Conservation (phyloP, 805 yeast species). For the Candida piceae region DNA sequence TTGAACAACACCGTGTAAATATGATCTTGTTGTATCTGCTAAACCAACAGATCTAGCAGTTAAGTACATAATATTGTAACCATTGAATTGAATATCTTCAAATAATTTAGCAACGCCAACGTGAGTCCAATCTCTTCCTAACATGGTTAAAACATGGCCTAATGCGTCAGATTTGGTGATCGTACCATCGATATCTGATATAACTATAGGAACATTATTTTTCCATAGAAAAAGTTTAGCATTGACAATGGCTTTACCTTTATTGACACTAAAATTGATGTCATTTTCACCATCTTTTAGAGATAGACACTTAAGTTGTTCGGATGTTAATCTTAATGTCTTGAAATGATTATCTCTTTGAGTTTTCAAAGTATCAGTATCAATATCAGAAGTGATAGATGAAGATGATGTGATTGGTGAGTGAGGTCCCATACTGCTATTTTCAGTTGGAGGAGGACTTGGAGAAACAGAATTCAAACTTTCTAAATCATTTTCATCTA, state of each 20-base stretch:
- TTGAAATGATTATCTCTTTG: constrained; percentile 52
- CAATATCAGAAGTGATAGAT: constrained; percentile 23
- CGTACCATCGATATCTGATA: constrained; percentile 96
- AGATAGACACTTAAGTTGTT: constrained; percentile 71
- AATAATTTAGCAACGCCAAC: constrained; percentile 90
- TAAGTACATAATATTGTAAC: constrained; percentile 88
- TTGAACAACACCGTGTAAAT: constrained; percentile 73
- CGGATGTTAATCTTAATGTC: constrained; percentile 86
- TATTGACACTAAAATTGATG: constrained; percentile 71
- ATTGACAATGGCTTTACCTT: constrained; percentile 71
- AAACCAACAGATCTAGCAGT: constrained; percentile 96
- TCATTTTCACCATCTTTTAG: constrained; percentile 77
- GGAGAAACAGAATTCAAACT: constrained; percentile 9
- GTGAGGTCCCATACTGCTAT: constrained; percentile 3
- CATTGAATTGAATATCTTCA: constrained; percentile 79
- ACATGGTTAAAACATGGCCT: constrained; percentile 89
- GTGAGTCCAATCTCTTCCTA: constrained; percentile 98
- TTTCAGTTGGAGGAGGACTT: background rate
- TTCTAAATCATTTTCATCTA: constrained; percentile 13
- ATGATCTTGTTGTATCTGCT: constrained; percentile 86
- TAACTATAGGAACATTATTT: constrained; percentile 80
- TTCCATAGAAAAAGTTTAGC: constrained; percentile 83
- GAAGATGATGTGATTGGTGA: constrained; percentile 20
- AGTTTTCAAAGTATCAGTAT: constrained; percentile 19
- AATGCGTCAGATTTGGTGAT: constrained; percentile 96